Conservation (phyloP, 345 rosid genomes). For the Eucalyptus fibrosa region DNA sequence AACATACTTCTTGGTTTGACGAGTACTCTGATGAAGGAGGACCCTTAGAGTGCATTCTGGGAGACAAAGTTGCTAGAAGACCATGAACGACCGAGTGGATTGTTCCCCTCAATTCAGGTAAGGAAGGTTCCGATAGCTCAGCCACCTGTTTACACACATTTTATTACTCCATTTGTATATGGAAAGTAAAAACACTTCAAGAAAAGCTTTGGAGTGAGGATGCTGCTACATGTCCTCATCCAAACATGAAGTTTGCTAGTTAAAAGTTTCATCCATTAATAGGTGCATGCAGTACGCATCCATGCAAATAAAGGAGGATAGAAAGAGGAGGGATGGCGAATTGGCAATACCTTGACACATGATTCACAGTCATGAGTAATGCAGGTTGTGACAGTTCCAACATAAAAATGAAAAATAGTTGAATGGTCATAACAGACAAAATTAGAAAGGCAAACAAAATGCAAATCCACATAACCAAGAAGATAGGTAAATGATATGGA, state of each 20-base stretch:
- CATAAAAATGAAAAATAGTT: background rate
- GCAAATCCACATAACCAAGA: background rate
- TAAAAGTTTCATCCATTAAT: background rate
- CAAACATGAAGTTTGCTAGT: background rate
- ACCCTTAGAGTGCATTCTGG: constrained; percentile 71
- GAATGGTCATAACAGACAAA: background rate
- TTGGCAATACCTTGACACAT: background rate
- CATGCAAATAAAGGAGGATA: background rate
- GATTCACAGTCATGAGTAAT: background rate
- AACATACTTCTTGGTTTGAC: constrained; percentile 26
- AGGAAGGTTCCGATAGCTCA: constrained; percentile 87
- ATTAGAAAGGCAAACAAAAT: background rate
- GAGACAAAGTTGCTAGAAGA: constrained; percentile 90
- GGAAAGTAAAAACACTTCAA: background rate
- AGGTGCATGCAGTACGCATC: background rate
- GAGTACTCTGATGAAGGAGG: constrained; percentile 46
- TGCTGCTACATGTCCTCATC: background rate
- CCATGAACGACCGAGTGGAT: constrained; percentile 83
- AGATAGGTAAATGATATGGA: background rate
- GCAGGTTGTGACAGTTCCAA: background rate
- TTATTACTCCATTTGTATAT: background rate
- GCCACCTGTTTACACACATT: constrained; percentile 48
- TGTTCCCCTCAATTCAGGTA: constrained; percentile 59
- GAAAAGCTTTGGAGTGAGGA: background rate
- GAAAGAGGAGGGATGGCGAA: background rate